Base-by-base conservation (phyloP, 768 basidiomycete species). In the Leccinum uliginosum region DNA sequence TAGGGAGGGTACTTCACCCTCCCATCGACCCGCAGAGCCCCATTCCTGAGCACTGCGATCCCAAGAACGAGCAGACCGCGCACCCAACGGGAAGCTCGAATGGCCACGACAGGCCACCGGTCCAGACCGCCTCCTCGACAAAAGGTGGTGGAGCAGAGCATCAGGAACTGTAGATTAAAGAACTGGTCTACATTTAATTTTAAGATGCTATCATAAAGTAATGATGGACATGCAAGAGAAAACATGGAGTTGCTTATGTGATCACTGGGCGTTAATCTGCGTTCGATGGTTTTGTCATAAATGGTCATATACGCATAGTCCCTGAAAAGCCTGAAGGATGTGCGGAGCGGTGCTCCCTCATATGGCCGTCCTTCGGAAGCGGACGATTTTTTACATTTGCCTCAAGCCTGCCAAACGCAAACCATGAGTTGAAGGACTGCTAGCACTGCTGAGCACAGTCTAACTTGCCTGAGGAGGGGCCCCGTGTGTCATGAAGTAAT, bases 11-110 rank as follows among this genome's bases (percentile, higher is more conserved):
- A 21, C 73, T 77, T 4, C 91, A 92, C 67, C 80, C 76, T 45
- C 84, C 89, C 29, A 90, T 91, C 68, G 87, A 93, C 72, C 89
- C 89, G 44, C 68, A 74, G 27, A 86, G 79, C 61, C 85, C 89
- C n/a, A 78, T 88, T 62, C 89, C 85, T 19, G 83, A 81, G 60
- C 87, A 85, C 57, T 93, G 91, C 67, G 78, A 89, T 60, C 76
- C 85, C 34, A 82, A 85, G 75, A 83, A 86, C 65, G 74, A 72
- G 54, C 64, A 64, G 50, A 61, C 61, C 38, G 55, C 48, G 30
- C 66, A 62, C 38, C 72, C 72, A 46, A 67, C 59, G 27, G 67
- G 69, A 54, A 63, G 66, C 53, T 65, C 67, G 26, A 71, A 71
- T 54, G 65, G 66, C 43, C 30, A 54, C 38, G 26, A 26, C 12